Evolutionary conservation across 768 basidiomycete genomes (phyloP).

Genomic region (Phylloporus sp.): DNA sequence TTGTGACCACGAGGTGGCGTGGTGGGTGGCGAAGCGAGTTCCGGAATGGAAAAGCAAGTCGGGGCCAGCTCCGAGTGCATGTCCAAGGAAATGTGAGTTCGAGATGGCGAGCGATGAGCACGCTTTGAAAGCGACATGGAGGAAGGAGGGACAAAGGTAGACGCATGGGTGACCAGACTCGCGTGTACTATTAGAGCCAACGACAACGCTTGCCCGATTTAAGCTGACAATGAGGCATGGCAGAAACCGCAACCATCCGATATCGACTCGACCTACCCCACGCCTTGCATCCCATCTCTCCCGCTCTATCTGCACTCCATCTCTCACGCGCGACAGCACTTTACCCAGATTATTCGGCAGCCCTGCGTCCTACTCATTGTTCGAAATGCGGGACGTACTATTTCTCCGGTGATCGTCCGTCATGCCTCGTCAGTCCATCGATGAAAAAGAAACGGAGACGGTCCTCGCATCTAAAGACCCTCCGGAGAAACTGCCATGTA

Average conservation of each 20-base stretch:
- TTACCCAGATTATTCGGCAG: constrained; percentile 23
- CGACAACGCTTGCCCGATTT: constrained; percentile 23
- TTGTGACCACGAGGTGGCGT: constrained; percentile 30
- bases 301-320: constrained; percentile 61
- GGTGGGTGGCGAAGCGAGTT: constrained; percentile 27
- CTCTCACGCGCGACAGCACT: constrained; percentile 35
- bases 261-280: constrained; percentile 47
- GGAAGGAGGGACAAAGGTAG: neutral
- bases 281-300: constrained; percentile 46
- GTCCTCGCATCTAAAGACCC: neutral
- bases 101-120: constrained; percentile 15
- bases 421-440: constrained; percentile 28
- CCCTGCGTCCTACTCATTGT: constrained; percentile 36
- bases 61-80: constrained; percentile 27
- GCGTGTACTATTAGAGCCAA: no score
- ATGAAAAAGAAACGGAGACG: constrained; percentile 20
- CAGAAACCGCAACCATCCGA: constrained; percentile 30
- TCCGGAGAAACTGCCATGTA: constrained; percentile 16
- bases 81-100: constrained; percentile 7
- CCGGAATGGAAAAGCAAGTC: constrained; percentile 13
- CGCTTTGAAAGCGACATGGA: constrained; percentile 27
- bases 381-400: constrained; percentile 49
- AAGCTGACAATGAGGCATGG: neutral
- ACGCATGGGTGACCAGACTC: neutral
- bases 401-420: constrained; percentile 36